phyloP scores from a whole-genome alignment of 1,284 basidiomycete species.

The Cutaneotrichosporon mucoides region DNA sequence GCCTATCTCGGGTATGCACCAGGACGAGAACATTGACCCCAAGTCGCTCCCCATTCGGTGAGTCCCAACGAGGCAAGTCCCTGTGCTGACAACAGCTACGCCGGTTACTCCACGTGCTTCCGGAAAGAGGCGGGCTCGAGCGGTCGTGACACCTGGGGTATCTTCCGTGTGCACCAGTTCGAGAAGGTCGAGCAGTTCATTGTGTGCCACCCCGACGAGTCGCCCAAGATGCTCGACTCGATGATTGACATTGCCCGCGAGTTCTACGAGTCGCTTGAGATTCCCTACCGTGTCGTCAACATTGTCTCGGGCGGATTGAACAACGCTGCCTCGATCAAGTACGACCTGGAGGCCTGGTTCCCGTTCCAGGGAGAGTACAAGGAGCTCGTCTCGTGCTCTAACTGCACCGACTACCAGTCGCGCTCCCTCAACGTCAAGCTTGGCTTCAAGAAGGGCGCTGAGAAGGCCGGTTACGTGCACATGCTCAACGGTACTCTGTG shows the following conservation, averaged over 20 bases:
- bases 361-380: constrained; percentile 96
- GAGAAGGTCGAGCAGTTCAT: constrained; percentile 97
- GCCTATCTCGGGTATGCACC: constrained; percentile 92
- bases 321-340: constrained; percentile 94
- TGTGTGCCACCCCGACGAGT: constrained; percentile 88
- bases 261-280: constrained; percentile 89
- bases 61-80: constrained; percentile 44
- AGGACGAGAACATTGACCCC: constrained; percentile 97
- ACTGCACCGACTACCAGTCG: constrained; percentile 92
- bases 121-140: constrained; percentile 96
- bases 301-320: constrained; percentile 97
- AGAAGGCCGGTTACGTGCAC: constrained; percentile 87
- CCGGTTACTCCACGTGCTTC: constrained; percentile 87
- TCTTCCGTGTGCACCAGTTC: constrained; percentile 99
- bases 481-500: constrained; percentile 98
- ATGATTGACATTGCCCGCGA: constrained; percentile 88
- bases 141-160: constrained; percentile 98
- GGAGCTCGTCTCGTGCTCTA: constrained; percentile 86
- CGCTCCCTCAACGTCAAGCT: constrained; percentile 83
- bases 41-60: constrained; percentile 82
- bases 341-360: constrained; percentile 98
- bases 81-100: constrained; percentile 49
- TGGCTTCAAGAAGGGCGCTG: constrained; percentile 79
- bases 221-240: constrained; percentile 86
- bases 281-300: constrained; percentile 89